These are phyloP conservation scores for Ulota crispa DNA, from an alignment of 225 moss, liverwort and hornwort species.

Conservation along the genomic window DNA sequence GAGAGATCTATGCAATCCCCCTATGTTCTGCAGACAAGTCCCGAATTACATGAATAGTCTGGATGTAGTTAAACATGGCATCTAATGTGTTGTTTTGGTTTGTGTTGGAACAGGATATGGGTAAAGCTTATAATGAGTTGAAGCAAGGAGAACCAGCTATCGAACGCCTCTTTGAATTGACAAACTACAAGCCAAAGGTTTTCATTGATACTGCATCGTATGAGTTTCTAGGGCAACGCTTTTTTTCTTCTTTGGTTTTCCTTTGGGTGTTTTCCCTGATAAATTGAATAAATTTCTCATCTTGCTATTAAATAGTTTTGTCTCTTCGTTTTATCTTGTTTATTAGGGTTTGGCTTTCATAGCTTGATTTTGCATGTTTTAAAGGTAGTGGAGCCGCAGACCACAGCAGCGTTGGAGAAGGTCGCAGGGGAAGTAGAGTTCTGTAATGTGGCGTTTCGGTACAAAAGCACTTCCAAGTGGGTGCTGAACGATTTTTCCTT, in stretches of 20 bases:
- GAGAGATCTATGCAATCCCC: too few species aligned
- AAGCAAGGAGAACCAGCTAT: conserved; percentile 98
- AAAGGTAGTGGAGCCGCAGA: conserved; percentile 57
- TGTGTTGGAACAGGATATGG: conserved; percentile 60
- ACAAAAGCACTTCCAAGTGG: conserved; percentile 66
- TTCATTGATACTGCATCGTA: conserved; percentile 8
- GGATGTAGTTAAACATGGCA: too few species aligned
- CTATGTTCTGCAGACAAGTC: too few species aligned
- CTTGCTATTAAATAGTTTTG: not conserved
- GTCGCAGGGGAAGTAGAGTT: conserved; percentile 79
- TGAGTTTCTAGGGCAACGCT: conserved; percentile 6
- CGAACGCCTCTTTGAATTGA: conserved; percentile 87
- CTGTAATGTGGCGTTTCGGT: conserved; percentile 73
- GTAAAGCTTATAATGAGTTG: conserved; percentile 91
- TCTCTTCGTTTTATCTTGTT: not conserved
- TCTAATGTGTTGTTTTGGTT: not conserved
- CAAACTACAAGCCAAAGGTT: conserved; percentile 55
- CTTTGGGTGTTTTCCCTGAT: not conserved
- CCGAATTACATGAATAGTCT: too few species aligned
- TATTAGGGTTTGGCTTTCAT: not conserved
- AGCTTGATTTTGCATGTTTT: not conserved
- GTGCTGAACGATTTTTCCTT: conserved; percentile 81
- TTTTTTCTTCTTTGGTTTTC: not conserved
- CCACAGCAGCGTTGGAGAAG: conserved; percentile 39
- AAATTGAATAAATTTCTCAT: not conserved